Percentiles rank a stretch among this genome's conserved stretches.
Evolutionary conservation across 805 yeast species (phyloP).

Genomic region (Kazachstania taianensis): DNA sequence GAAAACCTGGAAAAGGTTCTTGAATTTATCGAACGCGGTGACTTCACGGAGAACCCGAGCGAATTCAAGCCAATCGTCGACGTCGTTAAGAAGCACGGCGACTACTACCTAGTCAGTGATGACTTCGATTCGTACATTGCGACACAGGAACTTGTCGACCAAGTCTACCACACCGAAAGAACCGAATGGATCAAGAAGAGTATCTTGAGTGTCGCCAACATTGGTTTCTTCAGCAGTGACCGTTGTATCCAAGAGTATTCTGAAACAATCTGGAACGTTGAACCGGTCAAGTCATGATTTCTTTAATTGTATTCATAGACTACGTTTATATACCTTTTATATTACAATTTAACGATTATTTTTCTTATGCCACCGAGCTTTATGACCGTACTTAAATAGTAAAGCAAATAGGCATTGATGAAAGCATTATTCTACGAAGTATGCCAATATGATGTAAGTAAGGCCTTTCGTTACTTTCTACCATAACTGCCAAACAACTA

Average conservation of each 20-base stretch:
- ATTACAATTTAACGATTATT: too few species aligned
- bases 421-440: too few species aligned
- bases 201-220: slow-evolving; percentile 73
- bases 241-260: slow-evolving; percentile 89
- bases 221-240: slow-evolving; percentile 89
- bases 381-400: too few species aligned
- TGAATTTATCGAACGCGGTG: slow-evolving; percentile 52
- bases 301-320: slow-evolving; percentile 9
- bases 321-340: neutral
- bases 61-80: slow-evolving; percentile 63
- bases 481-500: too few species aligned
- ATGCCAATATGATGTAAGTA: too few species aligned
- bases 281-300: slow-evolving; percentile 42
- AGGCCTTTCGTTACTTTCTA: too few species aligned
- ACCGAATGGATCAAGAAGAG: slow-evolving; percentile 70
- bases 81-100: slow-evolving; percentile 64
- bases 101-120: slow-evolving; percentile 76
- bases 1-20: slow-evolving; percentile 54
- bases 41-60: slow-evolving; percentile 51
- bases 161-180: slow-evolving; percentile 51
- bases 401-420: too few species aligned
- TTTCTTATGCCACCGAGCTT: too few species aligned
- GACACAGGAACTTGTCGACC: slow-evolving; percentile 69
- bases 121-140: slow-evolving; percentile 83
- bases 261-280: slow-evolving; percentile 85